A percentile compares a stretch with the other conserved stretches of the same genome.
Evolutionary conservation across 2,329 filamentous ascomycete genomes (phyloP).

Genomic region (Fusarium falciforme): DNA sequence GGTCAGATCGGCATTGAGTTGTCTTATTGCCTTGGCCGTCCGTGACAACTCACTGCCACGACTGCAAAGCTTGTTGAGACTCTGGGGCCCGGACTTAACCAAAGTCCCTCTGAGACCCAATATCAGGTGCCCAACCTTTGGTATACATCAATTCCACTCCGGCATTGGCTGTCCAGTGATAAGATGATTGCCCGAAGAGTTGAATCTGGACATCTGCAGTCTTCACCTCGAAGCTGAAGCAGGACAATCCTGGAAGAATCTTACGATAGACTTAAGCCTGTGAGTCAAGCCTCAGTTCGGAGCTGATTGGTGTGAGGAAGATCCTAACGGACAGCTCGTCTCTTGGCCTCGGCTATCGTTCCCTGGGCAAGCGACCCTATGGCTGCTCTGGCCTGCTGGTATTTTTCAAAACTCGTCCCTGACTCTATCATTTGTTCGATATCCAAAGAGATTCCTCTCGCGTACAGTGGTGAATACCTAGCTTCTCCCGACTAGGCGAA

Average conservation of each 20-base stretch:
- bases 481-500: constrained; percentile 52
- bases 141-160: not conserved
- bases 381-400: constrained; percentile 22
- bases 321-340: constrained; percentile 43
- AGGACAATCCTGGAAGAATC: not conserved
- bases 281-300: constrained; percentile 32
- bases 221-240: not conserved
- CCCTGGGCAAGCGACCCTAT: constrained; percentile 47
- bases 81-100: not conserved
- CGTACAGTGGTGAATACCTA: constrained; percentile 52
- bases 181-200: not conserved
- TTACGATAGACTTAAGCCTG: not conserved
- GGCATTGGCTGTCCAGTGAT: not conserved
- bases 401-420: constrained; percentile 43
- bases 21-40: not conserved
- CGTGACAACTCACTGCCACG: not conserved
- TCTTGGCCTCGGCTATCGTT: constrained; percentile 46
- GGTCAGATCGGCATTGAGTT: not conserved
- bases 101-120: not conserved
- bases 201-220: not conserved
- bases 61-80: not conserved
- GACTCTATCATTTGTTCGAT: constrained; percentile 9
- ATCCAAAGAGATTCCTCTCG: constrained; percentile 48
- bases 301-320: constrained; percentile 23
- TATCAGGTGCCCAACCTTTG: not conserved